phyloP scores from a whole-genome alignment of 306 rosid species.

The Gleditsia sinensis region DNA sequence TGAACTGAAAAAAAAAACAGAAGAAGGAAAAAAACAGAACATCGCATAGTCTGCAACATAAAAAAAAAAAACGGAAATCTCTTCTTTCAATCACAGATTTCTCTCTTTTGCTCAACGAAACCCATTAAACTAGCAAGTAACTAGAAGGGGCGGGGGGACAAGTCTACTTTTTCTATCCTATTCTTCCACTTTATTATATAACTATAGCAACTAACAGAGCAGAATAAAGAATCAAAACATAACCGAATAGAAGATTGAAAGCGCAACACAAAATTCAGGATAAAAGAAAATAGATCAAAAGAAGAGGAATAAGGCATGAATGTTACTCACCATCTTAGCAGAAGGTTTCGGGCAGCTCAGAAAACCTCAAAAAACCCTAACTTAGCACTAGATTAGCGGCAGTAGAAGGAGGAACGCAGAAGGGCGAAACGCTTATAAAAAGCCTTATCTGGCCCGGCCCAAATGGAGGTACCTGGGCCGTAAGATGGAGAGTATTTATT shows the following conservation, averaged over 20 bases:
- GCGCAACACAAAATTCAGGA: no score
- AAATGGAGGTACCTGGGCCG: background rate
- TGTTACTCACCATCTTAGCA: constrained; percentile 33
- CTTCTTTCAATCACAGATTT: background rate
- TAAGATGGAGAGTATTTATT: background rate
- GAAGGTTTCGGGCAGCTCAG: background rate
- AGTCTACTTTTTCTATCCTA: background rate
- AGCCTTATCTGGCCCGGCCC: constrained; percentile 12
- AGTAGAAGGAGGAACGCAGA: background rate
- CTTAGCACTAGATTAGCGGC: background rate
- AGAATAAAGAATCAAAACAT: background rate
- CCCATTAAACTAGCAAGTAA: background rate
- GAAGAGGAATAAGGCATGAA: background rate
- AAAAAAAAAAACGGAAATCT: background rate
- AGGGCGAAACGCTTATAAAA: background rate
- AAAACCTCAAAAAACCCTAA: constrained; percentile 2
- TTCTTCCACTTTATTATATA: background rate
- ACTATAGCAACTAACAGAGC: background rate
- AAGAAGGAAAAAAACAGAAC: background rate
- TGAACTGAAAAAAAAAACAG: background rate
- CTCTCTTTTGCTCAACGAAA: background rate
- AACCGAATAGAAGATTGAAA: background rate
- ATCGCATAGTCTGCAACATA: background rate
- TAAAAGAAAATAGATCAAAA: constrained; percentile 15
- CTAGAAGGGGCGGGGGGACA: background rate